Conservation (phyloP, 106 monocot species). For the Xerophyta viscosa region DNA sequence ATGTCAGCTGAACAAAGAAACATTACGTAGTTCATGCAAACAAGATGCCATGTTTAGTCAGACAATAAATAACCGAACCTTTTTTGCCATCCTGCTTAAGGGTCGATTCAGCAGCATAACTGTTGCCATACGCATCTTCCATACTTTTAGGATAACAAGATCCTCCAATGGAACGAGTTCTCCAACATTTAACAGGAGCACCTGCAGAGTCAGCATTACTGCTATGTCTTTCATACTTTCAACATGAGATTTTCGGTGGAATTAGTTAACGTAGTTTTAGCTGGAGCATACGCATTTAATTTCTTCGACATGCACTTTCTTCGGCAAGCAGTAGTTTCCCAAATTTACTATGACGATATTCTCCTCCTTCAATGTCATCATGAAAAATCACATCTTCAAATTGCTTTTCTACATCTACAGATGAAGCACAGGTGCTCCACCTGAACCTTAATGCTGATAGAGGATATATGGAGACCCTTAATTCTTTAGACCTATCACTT, state of each 20-base stretch:
- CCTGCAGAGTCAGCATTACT: too few species aligned
- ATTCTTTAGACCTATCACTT: too few species aligned
- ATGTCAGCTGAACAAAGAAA: too few species aligned
- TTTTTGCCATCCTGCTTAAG: constrained; percentile 4
- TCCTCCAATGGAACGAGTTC: too few species aligned
- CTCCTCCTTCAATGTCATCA: constrained; percentile 3
- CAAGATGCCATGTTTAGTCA: constrained; percentile 8
- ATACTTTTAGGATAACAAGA: too few species aligned
- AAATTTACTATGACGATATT: constrained; percentile 3
- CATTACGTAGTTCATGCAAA: constrained; percentile 53
- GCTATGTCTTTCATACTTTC: constrained; percentile 1
- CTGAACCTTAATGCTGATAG: background rate
- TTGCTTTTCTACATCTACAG: background rate
- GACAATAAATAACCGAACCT: constrained; percentile 3
- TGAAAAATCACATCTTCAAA: background rate
- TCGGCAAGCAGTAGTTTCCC: constrained; percentile 20
- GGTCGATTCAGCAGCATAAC: too few species aligned
- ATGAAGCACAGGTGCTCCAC: too few species aligned
- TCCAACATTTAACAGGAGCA: too few species aligned
- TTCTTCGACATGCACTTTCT: constrained; percentile 12
- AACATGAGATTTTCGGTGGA: constrained; percentile 7
- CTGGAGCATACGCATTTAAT: constrained; percentile 3
- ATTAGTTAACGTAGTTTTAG: constrained; percentile 21
- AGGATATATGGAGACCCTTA: constrained; percentile 1
- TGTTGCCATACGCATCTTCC: too few species aligned